A percentile compares a stretch with the other conserved stretches of the same genome.
Conservation (phyloP, 805 yeast species). For the Spathaspora passalidarum region DNA sequence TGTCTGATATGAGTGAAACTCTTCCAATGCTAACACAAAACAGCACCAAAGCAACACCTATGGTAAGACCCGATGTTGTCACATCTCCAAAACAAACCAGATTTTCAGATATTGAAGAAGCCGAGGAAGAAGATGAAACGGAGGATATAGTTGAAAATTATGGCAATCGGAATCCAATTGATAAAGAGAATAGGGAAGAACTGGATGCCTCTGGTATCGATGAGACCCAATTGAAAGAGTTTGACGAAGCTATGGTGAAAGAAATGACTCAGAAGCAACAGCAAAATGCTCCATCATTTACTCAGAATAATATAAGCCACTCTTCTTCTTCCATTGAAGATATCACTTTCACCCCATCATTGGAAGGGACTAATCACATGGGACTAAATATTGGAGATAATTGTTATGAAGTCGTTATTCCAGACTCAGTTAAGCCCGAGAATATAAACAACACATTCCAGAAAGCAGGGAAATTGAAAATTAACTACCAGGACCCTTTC, state of each 20-base stretch:
- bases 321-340: too few relatives aligned
- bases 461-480: conserved; percentile 43
- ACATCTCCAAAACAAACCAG: background rate
- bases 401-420: conserved; percentile 20
- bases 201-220: background rate
- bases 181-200: background rate
- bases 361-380: background rate
- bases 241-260: conserved; percentile 17
- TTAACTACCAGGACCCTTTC: conserved; percentile 60
- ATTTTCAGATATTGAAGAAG: conserved; percentile 3
- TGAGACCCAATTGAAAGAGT: conserved; percentile 10
- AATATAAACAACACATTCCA: conserved; percentile 32
- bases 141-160: conserved; percentile 1
- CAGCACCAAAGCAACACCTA: background rate
- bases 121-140: conserved; percentile 7
- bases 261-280: conserved; percentile 18
- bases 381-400: conserved; percentile 5
- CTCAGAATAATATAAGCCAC: background rate
- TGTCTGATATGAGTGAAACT: background rate
- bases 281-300: background rate
- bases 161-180: conserved; percentile 1
- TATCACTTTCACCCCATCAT: conserved; percentile 2
- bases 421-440: conserved; percentile 14
- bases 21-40: background rate
- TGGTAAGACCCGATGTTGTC: background rate